Conservation (phyloP, 768 basidiomycete genomes). For the Rhodotorula diobovata region DNA sequence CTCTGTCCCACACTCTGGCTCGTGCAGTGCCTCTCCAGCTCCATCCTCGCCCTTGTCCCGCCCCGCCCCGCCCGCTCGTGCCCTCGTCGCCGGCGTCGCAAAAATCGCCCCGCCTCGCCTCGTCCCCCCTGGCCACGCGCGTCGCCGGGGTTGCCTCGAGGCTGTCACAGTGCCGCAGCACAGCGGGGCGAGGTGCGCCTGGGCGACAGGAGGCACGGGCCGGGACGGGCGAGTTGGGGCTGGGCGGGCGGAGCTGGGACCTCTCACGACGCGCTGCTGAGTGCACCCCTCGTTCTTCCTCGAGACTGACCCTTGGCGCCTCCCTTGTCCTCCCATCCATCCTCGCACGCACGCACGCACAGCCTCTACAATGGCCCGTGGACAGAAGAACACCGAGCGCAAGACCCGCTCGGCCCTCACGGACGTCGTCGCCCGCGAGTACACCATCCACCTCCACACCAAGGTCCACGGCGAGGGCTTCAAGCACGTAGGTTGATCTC, state of each 20-base stretch:
- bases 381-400: slow-evolving; percentile 46
- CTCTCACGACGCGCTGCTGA: slow-evolving; percentile 41
- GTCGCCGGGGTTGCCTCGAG: too few relatives aligned
- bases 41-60: not conserved
- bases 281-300: slow-evolving; percentile 39
- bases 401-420: slow-evolving; percentile 94
- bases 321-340: slow-evolving; percentile 42
- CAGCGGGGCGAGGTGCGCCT: too few relatives aligned
- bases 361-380: slow-evolving; percentile 46
- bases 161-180: too few relatives aligned
- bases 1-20: not conserved
- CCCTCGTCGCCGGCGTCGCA: not conserved
- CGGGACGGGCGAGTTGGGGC: not conserved
- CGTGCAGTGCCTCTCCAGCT: not conserved
- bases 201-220: not conserved
- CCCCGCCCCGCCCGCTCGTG: not conserved
- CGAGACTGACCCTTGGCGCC: slow-evolving; percentile 50
- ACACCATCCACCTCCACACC: slow-evolving; percentile 58
- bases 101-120: not conserved
- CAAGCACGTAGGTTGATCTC: slow-evolving; percentile 32
- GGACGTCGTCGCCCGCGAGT: slow-evolving; percentile 94
- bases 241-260: not conserved
- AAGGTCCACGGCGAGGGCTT: slow-evolving; percentile 39
- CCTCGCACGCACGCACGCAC: slow-evolving; percentile 38
- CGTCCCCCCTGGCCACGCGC: not conserved